phyloP scores from a whole-genome alignment of 129 eudicot species.

The Mikania micrantha region DNA sequence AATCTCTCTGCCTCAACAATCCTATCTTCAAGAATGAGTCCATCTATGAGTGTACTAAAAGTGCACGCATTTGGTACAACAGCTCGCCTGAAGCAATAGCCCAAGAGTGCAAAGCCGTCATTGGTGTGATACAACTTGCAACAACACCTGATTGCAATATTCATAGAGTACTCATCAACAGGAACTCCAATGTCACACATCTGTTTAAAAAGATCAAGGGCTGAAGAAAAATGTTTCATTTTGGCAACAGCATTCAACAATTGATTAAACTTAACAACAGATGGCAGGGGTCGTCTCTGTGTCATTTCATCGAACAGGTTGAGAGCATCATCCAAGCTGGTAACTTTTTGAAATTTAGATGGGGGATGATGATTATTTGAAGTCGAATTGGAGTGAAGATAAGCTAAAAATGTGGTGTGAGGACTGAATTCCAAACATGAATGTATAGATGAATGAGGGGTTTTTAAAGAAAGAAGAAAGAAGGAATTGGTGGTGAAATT shows the following conservation, averaged over 20 bases:
- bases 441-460: background rate
- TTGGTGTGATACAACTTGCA: background rate
- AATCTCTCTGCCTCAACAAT: slow-evolving; percentile 4
- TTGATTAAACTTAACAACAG: background rate
- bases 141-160: slow-evolving; percentile 6
- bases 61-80: background rate
- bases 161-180: background rate
- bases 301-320: background rate
- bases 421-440: background rate
- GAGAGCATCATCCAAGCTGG: slow-evolving; percentile 2
- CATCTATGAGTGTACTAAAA: background rate
- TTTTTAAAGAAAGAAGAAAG: background rate
- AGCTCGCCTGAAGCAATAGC: background rate
- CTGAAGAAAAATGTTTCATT: background rate
- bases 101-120: background rate
- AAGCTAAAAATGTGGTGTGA: background rate
- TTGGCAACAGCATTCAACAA: background rate
- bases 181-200: background rate
- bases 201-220: background rate
- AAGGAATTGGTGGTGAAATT: background rate
- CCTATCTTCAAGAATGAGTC: slow-evolving; percentile 2
- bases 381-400: background rate
- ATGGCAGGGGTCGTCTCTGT: background rate
- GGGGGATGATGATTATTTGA: background rate
- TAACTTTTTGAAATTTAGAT: background rate